A percentile compares a stretch with the other conserved stretches of the same genome.
These are phyloP conservation scores for Oidiodendron maius DNA, from an alignment of 495 filamentous ascomycete species.

Conservation along the genomic window DNA sequence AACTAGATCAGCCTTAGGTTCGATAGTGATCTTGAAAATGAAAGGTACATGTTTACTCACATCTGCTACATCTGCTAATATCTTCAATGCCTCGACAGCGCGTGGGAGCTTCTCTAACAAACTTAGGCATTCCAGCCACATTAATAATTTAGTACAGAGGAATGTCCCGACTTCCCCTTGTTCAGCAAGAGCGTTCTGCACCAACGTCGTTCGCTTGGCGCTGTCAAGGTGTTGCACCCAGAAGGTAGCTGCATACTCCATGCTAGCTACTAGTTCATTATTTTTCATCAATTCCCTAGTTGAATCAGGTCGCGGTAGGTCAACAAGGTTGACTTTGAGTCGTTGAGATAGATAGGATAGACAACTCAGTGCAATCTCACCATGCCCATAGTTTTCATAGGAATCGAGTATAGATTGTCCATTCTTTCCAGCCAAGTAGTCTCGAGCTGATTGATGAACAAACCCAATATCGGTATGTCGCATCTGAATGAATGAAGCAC, in stretches of 20 bases:
- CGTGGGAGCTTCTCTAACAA: constrained; percentile 18
- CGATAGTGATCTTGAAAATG: constrained; percentile 1
- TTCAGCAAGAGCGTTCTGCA: constrained; percentile 11
- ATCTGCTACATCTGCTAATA: constrained; percentile 7
- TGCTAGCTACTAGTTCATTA: constrained; percentile 9
- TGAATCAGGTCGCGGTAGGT: constrained; percentile 14
- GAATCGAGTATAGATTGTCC: constrained; percentile 10
- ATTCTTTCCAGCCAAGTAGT: constrained; percentile 12
- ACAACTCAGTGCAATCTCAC: constrained; percentile 18
- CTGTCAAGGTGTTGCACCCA: constrained; percentile 20
- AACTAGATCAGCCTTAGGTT: constrained; percentile 5
- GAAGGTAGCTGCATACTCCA: constrained; percentile 19
- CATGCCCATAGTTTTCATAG: constrained; percentile 16
- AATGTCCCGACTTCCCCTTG: constrained; percentile 10
- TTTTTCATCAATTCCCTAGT: constrained; percentile 14
- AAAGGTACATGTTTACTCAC: constrained; percentile 12
- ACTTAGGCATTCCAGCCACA: constrained; percentile 26
- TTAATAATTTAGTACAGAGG: constrained; percentile 19
- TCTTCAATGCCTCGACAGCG: constrained; percentile 12
- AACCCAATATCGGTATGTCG: constrained; percentile 10
- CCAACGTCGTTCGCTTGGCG: constrained; percentile 4
- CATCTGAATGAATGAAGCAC: constrained; percentile 19
- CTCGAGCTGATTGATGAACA: constrained; percentile 14
- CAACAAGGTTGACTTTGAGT: constrained; percentile 18
- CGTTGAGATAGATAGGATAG: constrained; percentile 16